Base-by-base conservation (phyloP, 257 asterid genomes). In the Solanum paucissectum region DNA sequence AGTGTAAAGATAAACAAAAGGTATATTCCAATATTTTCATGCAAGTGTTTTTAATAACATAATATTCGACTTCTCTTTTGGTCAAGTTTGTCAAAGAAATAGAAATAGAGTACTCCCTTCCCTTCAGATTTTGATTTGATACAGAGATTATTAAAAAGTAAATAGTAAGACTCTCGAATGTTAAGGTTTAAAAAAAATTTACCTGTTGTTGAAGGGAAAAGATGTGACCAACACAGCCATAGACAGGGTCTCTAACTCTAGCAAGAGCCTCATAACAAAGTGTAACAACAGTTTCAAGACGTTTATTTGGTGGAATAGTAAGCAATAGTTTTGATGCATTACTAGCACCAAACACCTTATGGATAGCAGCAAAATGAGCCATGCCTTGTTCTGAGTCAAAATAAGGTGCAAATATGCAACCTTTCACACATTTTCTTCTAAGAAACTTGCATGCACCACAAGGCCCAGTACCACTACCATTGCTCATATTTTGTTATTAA, bases 371-470 rank as follows among this genome's bases (percentile, higher is more conserved):
- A 84, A 92, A 92, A 77, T 90, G 91, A 34, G 89, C 58, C 12
- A 91, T 85, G 23, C 94, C 92, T 46, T 81, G 85, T 36, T 92
- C 90, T 9, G 90, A 86, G 79, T 88, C 91, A 49, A 92, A 90
- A 58, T 90, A 92, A 5, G 94, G 92, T 64, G 94, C 93, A 76
- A 92, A 92, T 10, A 92, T 68, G 88, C 94, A 92, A 2, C 90
- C 94, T 23, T 13, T 89, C 1, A 88, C 44, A 74, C 94, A 92
- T 29, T 92, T 92, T 33, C 94, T 85, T 73, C 94, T 89, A 1
- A 92, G 90, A 49, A 88, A 92, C 89, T 89, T 90, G 90, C 94
- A 92, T 21, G 94, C 94, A 21, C 92, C 92, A 86, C 94, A 92
- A 14, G 94, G 92, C 4, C 91, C 90, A 6, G 64, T 55, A 55